These are phyloP conservation scores for Annona squamosa DNA, from an alignment of 164 flowering plant species.

Conservation along the genomic window DNA sequence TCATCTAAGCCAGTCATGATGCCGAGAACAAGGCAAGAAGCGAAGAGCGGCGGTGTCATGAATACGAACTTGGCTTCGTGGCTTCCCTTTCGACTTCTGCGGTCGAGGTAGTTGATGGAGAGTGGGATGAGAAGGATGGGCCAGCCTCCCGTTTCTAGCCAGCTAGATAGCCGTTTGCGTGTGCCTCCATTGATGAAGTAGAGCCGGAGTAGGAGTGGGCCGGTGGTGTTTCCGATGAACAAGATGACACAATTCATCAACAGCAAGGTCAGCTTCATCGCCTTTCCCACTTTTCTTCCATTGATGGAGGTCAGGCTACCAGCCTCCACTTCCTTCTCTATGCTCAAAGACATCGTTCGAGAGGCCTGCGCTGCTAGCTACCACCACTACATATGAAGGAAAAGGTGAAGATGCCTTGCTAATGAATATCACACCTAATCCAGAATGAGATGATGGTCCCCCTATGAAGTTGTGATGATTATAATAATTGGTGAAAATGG, in stretches of 20 bases:
- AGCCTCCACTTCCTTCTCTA: neutral
- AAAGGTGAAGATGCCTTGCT: too few relatives aligned
- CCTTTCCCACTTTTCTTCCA: neutral
- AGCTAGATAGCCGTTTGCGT: conserved; percentile 21
- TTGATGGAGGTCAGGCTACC: neutral
- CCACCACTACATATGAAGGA: too few relatives aligned
- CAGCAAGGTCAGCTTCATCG: conserved; percentile 6
- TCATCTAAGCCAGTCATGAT: conserved; percentile 13
- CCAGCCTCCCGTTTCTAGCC: conserved; percentile 17
- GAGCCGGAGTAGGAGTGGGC: conserved; percentile 20
- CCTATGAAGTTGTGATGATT: too few relatives aligned
- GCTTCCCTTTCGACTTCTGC: neutral
- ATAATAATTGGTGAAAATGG: too few relatives aligned
- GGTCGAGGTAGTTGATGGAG: neutral
- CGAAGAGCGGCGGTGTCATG: neutral
- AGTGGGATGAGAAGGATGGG: conserved; percentile 18
- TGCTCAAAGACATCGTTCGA: neutral
- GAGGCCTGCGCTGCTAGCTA: too few relatives aligned
- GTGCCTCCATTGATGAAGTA: conserved; percentile 24
- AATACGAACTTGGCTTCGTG: neutral
- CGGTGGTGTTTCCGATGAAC: conserved; percentile 13
- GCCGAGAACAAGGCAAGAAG: conserved; percentile 11
- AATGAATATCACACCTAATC: too few relatives aligned
- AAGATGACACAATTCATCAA: conserved; percentile 25
- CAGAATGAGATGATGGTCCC: too few relatives aligned